Evolutionary conservation across 2,329 filamentous ascomycete genomes (phyloP).

Genomic region (Phaeosphaeriaceae sp.): DNA sequence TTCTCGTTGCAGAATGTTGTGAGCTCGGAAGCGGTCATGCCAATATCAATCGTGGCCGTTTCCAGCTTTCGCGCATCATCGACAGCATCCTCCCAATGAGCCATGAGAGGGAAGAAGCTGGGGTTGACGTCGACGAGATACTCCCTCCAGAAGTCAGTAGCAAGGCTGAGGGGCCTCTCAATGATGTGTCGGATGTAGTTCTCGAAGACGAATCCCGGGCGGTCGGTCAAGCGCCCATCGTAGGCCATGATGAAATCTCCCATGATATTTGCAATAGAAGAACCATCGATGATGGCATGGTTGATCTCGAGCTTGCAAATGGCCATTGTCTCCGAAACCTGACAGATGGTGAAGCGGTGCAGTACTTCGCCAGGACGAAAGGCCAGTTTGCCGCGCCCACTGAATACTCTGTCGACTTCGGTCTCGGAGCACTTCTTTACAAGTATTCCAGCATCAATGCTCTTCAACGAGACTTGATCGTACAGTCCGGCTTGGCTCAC

Average conservation of each 20-base stretch:
- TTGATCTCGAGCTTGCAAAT: slow-evolving; percentile 25
- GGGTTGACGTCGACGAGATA: slow-evolving; percentile 22
- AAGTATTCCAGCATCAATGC: not conserved
- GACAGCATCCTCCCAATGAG: slow-evolving; percentile 15
- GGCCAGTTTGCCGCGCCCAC: slow-evolving; percentile 1
- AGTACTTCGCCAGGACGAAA: slow-evolving; percentile 5
- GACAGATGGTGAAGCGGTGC: slow-evolving; percentile 23
- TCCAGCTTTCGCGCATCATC: slow-evolving; percentile 13
- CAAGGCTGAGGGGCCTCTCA: slow-evolving; percentile 6
- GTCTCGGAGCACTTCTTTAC: not conserved
- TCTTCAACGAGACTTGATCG: slow-evolving; percentile 22
- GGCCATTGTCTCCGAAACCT: slow-evolving; percentile 5
- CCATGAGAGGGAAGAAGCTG: slow-evolving; percentile 25
- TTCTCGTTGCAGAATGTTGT: slow-evolving; percentile 17
- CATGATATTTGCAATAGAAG: slow-evolving; percentile 18
- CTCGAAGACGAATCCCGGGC: slow-evolving; percentile 18
- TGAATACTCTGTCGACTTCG: slow-evolving; percentile 7
- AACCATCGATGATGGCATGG: slow-evolving; percentile 29
- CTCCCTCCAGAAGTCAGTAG: slow-evolving; percentile 21
- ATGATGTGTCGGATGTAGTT: slow-evolving; percentile 23
- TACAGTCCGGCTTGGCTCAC: slow-evolving; percentile 14
- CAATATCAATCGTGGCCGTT: slow-evolving; percentile 17
- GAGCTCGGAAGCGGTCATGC: slow-evolving; percentile 11
- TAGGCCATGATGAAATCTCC: slow-evolving; percentile 23
- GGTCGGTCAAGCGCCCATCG: slow-evolving; percentile 14